Evolutionary conservation across 164 flowering plant genomes (phyloP).

Genomic region (Aristolochia contorta): DNA sequence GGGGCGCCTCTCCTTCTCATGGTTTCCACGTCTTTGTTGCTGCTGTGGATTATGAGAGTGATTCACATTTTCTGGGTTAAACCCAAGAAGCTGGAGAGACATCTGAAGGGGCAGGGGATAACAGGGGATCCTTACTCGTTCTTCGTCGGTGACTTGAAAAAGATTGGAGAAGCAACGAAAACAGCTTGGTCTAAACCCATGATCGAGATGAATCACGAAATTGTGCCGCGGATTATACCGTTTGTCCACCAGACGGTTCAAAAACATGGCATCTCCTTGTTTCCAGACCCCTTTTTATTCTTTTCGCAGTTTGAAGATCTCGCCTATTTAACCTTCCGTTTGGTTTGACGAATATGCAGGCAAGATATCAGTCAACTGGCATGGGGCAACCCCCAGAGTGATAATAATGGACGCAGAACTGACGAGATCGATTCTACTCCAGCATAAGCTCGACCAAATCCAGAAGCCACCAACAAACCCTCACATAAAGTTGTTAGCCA

Average conservation of each 20-base stretch:
- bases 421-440: conserved; percentile 5
- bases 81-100: conserved; percentile 31
- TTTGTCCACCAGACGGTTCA: conserved; percentile 18
- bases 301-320: neutral
- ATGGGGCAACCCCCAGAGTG: conserved; percentile 7
- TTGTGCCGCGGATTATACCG: conserved; percentile 23
- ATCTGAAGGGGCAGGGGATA: conserved; percentile 4
- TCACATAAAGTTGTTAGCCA: neutral
- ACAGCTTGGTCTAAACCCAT: no score
- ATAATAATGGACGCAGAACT: conserved; percentile 10
- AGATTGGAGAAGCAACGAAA: no score
- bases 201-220: conserved; percentile 21
- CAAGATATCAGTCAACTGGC: conserved; percentile 7
- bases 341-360: conserved; percentile 2
- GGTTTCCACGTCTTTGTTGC: neutral
- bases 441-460: conserved; percentile 6
- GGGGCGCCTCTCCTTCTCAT: no score
- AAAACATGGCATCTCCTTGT: conserved; percentile 24
- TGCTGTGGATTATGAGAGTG: neutral
- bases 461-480: neutral
- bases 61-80: conserved; percentile 32
- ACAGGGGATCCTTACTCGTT: no score
- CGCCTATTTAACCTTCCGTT: neutral
- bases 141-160: no score
- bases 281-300: neutral